Evolutionary conservation across 805 yeast genomes (phyloP), one percentile per base, ranked within the genome.

Genomic region (Lipomyces kockii): DNA sequence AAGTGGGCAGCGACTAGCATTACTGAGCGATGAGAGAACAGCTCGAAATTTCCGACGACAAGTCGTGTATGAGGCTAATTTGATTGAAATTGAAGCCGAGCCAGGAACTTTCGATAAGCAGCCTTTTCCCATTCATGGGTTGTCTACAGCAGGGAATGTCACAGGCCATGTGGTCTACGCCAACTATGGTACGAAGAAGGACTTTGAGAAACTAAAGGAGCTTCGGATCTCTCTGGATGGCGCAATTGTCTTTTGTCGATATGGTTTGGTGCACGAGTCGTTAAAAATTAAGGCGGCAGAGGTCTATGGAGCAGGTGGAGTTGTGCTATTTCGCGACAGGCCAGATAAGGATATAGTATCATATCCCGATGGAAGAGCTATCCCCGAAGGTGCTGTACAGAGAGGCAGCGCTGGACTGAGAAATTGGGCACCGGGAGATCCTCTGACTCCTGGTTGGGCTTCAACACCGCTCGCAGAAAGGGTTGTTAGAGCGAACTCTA

Each of bases 211-310:
- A 6, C 79, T 90, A 64, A 78, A 74, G 2, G 76, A 76, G 8
- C 74, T 80, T 43, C 85, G 85, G 5, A 84, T 89, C 46, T 80
- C 82, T 35, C 74, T 89, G 39, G 74, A 76, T 46, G 91, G 85
- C 32, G 86, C 86, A 69, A 83, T 90, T 62, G 92, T 87, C 8
- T 80, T 90, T 64, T 86, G 84, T 7, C 82, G 91, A 69, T 89
- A 90, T 73, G 93, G 92, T 55, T 75, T 74, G 9, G 83, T 87
- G 14, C 88, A 86, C 79, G 82, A 94, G 55, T 94, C 95, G 17
- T 80, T 89, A 70, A 90, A 90, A 75, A 90, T 90, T 61, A 86
- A 87, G 74, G 86, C 86, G 76, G 94, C 94, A 17, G 89, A 90
- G 77, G 87, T 88, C 51, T 78, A 79, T 54, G 92, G 92, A 27